phyloP scores from a whole-genome alignment of 306 rosid species.

The Glycine soja region DNA sequence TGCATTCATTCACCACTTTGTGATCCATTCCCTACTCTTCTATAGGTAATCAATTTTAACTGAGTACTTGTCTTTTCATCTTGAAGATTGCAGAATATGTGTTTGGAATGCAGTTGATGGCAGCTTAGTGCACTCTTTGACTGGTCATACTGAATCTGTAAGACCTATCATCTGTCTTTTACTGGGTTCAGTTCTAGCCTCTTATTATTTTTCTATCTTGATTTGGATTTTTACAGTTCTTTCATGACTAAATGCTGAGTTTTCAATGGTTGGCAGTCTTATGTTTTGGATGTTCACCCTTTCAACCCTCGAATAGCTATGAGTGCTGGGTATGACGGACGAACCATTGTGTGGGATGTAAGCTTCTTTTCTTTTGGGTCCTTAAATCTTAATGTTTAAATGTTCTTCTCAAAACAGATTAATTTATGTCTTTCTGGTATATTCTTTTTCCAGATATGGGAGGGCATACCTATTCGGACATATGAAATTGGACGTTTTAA shows the following conservation, averaged over 20 bases:
- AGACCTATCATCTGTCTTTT: constrained; percentile 24
- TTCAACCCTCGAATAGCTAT: constrained; percentile 95
- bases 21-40: constrained; percentile 13
- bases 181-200: constrained; percentile 26
- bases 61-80: constrained; percentile 40
- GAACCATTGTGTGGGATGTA: constrained; percentile 93
- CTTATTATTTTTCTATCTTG: constrained; percentile 21
- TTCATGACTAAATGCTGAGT: constrained; percentile 46
- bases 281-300: constrained; percentile 96
- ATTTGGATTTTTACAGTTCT: constrained; percentile 40
- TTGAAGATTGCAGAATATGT: constrained; percentile 92
- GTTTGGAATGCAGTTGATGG: constrained; percentile 98
- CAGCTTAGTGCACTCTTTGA: constrained; percentile 91
- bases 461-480: constrained; percentile 77
- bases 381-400: constrained; percentile 33
- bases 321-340: constrained; percentile 98
- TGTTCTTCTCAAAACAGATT: constrained; percentile 35
- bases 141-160: constrained; percentile 88
- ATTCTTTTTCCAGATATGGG: constrained; percentile 80
- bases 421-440: constrained; percentile 43
- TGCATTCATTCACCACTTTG: constrained; percentile 29
- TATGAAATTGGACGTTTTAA: constrained; percentile 73
- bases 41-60: constrained; percentile 32
- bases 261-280: constrained; percentile 70
- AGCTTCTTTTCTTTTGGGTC: constrained; percentile 50